Percentiles rank a stretch among this genome's conserved stretches.
Conservation (phyloP, 768 basidiomycete species). For the Trametes maxima region DNA sequence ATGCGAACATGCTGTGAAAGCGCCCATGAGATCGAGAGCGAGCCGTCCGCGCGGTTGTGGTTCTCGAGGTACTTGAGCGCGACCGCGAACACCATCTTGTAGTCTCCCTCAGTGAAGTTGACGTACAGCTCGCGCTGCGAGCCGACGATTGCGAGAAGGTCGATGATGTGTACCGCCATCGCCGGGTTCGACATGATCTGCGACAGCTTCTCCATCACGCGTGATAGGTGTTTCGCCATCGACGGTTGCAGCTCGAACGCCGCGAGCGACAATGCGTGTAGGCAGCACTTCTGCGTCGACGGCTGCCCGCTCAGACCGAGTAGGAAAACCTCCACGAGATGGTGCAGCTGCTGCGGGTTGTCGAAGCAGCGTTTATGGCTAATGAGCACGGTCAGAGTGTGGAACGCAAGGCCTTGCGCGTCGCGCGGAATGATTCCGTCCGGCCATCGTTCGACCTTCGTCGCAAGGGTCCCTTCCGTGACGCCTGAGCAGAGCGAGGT, state of each 20-base stretch:
- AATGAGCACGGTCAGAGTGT: constrained; percentile 84
- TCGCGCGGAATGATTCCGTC: constrained; percentile 69
- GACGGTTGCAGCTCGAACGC: constrained; percentile 86
- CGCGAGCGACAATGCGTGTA: constrained; percentile 86
- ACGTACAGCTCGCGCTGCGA: constrained; percentile 77
- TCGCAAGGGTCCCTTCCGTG: constrained; percentile 56
- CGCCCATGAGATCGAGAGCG: constrained; percentile 74
- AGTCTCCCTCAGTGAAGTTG: constrained; percentile 90
- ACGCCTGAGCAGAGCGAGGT: constrained; percentile 70
- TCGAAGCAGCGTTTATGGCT: constrained; percentile 79
- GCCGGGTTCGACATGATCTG: constrained; percentile 94
- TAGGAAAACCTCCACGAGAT: constrained; percentile 74
- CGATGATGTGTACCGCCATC: constrained; percentile 95
- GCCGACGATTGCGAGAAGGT: constrained; percentile 85
- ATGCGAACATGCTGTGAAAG: constrained; percentile 90
- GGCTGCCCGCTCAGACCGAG: constrained; percentile 69
- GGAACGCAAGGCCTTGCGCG: constrained; percentile 85
- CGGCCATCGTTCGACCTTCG: constrained; percentile 61
- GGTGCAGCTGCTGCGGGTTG: constrained; percentile 62
- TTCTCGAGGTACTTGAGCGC: constrained; percentile 92
- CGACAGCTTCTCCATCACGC: constrained; percentile 83
- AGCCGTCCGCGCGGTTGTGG: constrained; percentile 68
- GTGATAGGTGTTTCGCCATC: constrained; percentile 75
- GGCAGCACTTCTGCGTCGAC: constrained; percentile 82
- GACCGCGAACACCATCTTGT: constrained; percentile 92